Evolutionary conservation across 2,329 filamentous ascomycete genomes (phyloP), one percentile per base, ranked within the genome.

Genomic region (Trichophyton simii): DNA sequence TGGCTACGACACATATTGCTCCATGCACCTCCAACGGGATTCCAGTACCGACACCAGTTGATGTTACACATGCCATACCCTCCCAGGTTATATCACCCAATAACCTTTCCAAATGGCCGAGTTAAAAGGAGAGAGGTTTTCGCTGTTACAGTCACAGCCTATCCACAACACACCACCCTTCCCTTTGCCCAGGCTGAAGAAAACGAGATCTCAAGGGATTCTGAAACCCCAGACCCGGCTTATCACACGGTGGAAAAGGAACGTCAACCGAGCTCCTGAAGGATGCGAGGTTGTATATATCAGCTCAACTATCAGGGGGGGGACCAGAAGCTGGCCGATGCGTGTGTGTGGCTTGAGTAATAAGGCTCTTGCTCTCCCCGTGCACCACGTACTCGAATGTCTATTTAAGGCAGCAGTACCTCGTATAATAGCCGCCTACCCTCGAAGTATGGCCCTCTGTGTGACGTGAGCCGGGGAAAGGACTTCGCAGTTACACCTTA

Each of bases 41-140:
- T 22, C 18, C 50, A 55, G n/a, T 36, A 31, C 52, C 52, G 18
- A 20, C 34, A 28, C 60, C 62, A 18, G 28, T 62, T n/a, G 58
- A 60, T 55, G 36, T 60, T 41, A 58, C 58, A 9, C 60, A 54
- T 13, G 60, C 61, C 25, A 46, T 59, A 58, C 60, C 60, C n/a
- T 61, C 62, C 31, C 60, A 54, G 20, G 34, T 36, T 38, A 60
- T 22, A 18, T 58, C 34, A 31, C 25, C 36, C n/a, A 58, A 58
- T 22, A 41, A 48, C 57, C 31, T 22, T 20, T 20, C 28, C 11
- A 50, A 7, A 18, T 61, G 60, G 60, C 54, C 54, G 15, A 20
- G 36, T 25, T 60, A 46, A 36, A 7, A 55, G 34, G 52, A 8
- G 38, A 36, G 22, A 36, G 9, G 11, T 9, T 48, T n/a, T 25